phyloP scores from a whole-genome alignment of 768 basidiomycete genomes.

The Lentinula raphanica region DNA sequence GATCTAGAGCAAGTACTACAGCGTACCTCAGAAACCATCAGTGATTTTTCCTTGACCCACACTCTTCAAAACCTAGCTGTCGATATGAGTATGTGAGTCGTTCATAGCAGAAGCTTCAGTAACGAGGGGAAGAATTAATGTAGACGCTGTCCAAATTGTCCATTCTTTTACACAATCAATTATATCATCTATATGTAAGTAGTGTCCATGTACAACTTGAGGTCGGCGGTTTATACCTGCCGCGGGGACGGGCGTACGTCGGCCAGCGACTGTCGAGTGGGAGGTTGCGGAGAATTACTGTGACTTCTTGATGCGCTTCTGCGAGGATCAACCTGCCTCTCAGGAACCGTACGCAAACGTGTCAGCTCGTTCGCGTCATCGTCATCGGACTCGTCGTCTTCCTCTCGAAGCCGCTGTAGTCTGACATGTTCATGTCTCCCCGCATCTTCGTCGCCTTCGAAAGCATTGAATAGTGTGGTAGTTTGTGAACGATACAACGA shows the following conservation, averaged over 20 bases:
- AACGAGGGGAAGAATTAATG: too few relatives aligned
- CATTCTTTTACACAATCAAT: neutral
- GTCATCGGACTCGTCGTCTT: constrained; percentile 58
- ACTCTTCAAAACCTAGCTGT: too few relatives aligned
- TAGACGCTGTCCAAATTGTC: neutral
- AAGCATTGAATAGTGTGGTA: constrained; percentile 69
- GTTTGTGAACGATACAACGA: constrained; percentile 64
- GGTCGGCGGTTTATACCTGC: neutral
- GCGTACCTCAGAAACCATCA: too few relatives aligned
- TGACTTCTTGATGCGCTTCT: constrained; percentile 45
- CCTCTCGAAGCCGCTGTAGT: constrained; percentile 62
- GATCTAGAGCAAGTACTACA: too few relatives aligned
- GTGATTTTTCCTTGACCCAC: too few relatives aligned
- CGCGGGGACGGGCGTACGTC: constrained; percentile 28
- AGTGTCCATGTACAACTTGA: neutral
- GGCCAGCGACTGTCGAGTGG: constrained; percentile 25
- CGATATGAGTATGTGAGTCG: too few relatives aligned
- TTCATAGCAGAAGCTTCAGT: too few relatives aligned
- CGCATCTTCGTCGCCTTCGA: constrained; percentile 47
- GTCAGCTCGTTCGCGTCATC: constrained; percentile 32
- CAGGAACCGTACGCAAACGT: constrained; percentile 8
- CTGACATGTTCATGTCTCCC: constrained; percentile 39
- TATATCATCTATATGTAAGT: neutral
- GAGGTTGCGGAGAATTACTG: constrained; percentile 44
- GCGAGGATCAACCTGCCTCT: constrained; percentile 9